phyloP scores from a whole-genome alignment of 495 filamentous ascomycete genomes.

The Aspergillus heteromorphus region DNA sequence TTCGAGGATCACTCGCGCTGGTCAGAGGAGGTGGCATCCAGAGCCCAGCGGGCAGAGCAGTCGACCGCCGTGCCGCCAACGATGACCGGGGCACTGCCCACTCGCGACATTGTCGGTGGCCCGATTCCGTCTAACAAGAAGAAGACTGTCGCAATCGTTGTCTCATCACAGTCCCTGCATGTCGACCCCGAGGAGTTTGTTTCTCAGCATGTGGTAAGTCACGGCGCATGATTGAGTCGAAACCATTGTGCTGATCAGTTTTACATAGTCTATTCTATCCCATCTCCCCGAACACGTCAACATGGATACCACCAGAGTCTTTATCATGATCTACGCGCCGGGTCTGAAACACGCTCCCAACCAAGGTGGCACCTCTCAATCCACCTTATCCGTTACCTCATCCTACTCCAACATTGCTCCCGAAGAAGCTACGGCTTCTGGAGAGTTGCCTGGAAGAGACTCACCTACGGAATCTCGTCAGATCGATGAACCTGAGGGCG shows the following conservation, averaged over 20 bases:
- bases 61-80: slow-evolving; percentile 16
- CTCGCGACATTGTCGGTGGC: slow-evolving; percentile 14
- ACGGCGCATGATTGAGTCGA: not conserved
- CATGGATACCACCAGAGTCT: slow-evolving; percentile 62
- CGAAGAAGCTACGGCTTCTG: slow-evolving; percentile 66
- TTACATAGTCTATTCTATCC: slow-evolving; percentile 73
- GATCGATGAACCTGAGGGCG: slow-evolving; percentile 29
- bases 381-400: slow-evolving; percentile 65
- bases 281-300: slow-evolving; percentile 74
- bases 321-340: slow-evolving; percentile 84
- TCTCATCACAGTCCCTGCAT: slow-evolving; percentile 65
- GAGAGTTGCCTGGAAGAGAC: slow-evolving; percentile 53
- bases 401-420: slow-evolving; percentile 84
- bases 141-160: slow-evolving; percentile 77
- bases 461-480: slow-evolving; percentile 42
- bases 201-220: slow-evolving; percentile 73
- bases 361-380: slow-evolving; percentile 32
- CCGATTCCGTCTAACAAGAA: slow-evolving; percentile 18
- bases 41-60: slow-evolving; percentile 32
- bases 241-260: slow-evolving; percentile 14
- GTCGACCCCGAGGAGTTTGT: slow-evolving; percentile 58
- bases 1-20: slow-evolving; percentile 80
- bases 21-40: slow-evolving; percentile 69
- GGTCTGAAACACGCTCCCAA: slow-evolving; percentile 59
- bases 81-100: slow-evolving; percentile 29